Conservation (phyloP, 2,329 filamentous ascomycete genomes). For the Neofusicoccum parvum region DNA sequence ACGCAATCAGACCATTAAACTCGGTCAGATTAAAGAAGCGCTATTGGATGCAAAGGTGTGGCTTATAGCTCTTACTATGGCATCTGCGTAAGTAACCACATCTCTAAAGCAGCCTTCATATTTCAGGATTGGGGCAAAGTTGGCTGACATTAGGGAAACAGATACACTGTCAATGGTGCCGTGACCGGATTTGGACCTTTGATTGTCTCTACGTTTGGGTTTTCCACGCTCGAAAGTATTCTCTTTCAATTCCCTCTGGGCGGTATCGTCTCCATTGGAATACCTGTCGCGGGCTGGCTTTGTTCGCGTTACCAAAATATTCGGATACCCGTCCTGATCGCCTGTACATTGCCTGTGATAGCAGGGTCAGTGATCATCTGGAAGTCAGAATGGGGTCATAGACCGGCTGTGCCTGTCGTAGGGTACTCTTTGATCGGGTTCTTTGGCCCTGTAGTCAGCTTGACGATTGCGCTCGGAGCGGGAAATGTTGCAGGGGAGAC, state of each 20-base stretch:
- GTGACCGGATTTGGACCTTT: constrained; percentile 71
- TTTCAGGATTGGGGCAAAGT: no score
- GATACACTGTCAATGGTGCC: constrained; percentile 68
- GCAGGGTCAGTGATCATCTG: constrained; percentile 75
- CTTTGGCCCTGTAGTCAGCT: constrained; percentile 69
- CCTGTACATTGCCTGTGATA: constrained; percentile 68
- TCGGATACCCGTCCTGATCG: no score
- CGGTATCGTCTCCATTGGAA: constrained; percentile 66
- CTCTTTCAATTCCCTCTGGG: constrained; percentile 76
- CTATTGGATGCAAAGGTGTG: constrained; percentile 64
- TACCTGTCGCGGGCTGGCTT: constrained; percentile 64
- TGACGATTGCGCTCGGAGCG: constrained; percentile 59
- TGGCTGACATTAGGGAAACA: no score
- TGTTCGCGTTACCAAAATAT: no score
- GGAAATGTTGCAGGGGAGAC: constrained; percentile 75
- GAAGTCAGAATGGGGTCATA: constrained; percentile 65
- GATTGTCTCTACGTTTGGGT: constrained; percentile 73
- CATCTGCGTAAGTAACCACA: constrained; percentile 50
- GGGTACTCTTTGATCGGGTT: constrained; percentile 74
- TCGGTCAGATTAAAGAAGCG: constrained; percentile 60
- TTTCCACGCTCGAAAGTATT: constrained; percentile 64
- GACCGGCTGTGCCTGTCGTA: constrained; percentile 65
- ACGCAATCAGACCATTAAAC: constrained; percentile 62
- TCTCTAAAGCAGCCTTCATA: no score
- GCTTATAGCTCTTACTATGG: constrained; percentile 69